phyloP scores from a whole-genome alignment of 2,329 filamentous ascomycete species.

The Diaporthe ilicicola region DNA sequence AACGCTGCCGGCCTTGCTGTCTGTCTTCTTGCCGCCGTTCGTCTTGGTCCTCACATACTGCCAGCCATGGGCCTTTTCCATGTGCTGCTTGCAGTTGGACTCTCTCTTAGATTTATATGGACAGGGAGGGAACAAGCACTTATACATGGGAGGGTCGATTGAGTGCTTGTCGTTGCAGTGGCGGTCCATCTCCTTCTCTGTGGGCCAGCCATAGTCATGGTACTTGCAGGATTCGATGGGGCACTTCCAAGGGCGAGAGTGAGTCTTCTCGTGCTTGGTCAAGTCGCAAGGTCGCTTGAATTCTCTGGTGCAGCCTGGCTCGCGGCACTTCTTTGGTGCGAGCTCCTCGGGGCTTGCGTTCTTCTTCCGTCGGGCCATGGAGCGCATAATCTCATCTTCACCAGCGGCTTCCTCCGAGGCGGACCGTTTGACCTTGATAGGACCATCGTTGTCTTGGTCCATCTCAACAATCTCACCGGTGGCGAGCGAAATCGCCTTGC shows the following conservation, averaged over 20 bases:
- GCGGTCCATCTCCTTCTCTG: slow-evolving; percentile 95
- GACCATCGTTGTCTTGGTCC: slow-evolving; percentile 55
- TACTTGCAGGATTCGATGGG: slow-evolving; percentile 86
- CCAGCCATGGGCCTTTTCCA: slow-evolving; percentile 96
- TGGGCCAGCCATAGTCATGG: slow-evolving; percentile 89
- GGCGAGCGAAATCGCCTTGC: slow-evolving; percentile 80
- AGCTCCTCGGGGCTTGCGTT: slow-evolving; percentile 87
- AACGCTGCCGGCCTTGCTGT: slow-evolving; percentile 55
- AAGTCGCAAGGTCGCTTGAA: slow-evolving; percentile 98
- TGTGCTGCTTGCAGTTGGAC: slow-evolving; percentile 98
- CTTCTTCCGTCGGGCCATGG: slow-evolving; percentile 96
- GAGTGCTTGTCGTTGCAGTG: slow-evolving; percentile 98
- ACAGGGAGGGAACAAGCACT: slow-evolving; percentile 85
- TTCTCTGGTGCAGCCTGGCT: slow-evolving; percentile 83
- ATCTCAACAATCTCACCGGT: slow-evolving; percentile 72
- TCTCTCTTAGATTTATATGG: slow-evolving; percentile 95
- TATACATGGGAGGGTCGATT: slow-evolving; percentile 78
- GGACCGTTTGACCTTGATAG: slow-evolving; percentile 71
- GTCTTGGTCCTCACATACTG: slow-evolving; percentile 92
- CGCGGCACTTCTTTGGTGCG: slow-evolving; percentile 78
- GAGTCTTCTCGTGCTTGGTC: slow-evolving; percentile 98
- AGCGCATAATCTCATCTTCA: slow-evolving; percentile 84
- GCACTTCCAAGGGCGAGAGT: slow-evolving; percentile 97
- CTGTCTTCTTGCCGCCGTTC: slow-evolving; percentile 68
- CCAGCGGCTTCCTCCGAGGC: slow-evolving; percentile 76